Base-by-base conservation (phyloP, 257 asterid species). In the Jacaranda copaia region DNA sequence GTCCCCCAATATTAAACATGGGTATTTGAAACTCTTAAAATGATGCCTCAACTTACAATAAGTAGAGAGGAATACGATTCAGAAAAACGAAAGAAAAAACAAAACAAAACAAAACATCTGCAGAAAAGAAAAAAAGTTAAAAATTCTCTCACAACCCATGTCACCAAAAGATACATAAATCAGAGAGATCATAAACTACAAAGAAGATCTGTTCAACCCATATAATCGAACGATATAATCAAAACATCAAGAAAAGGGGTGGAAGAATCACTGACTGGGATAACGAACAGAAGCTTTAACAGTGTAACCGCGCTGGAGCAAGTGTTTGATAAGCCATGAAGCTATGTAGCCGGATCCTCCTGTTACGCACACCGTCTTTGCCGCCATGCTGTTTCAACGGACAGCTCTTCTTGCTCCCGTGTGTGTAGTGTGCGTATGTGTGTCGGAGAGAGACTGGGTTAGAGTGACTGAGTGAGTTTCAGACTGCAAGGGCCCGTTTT, bases 241-340 rank as follows among this genome's bases (percentile, higher is more conserved):
- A 45, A 38, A 46, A 48, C 9, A 51, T 1, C 4, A 35, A 12
- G 51, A 1, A 16, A 65, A 8, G 12, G 20, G 32, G 32, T 25
- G 32, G 32, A 1, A 14, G 5, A 4, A 53, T 2, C 4, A 62
- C 46, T 1, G 43, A 61, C 84, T 60, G 59, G 74, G 73, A 68
- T 77, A 25, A 39, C 85, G 85, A 72, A 81, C 82, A 10, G 82
- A 72, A 3, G 83, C 81, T 36, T 75, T 69, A 63, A 82, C 83
- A 62, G 60, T 63, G 83, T 82, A 82, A 32, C 83, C 86, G 6
- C 78, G 83, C 11, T 64, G n/a, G 7, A 82, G 78, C 70, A 82
- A 65, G 5, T 53, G 5, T 42, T 82, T 82, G 72, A 78, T 25
- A 3, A 79, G 78, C 74, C 75, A 79, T 19, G 82, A 79, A 4